Evolutionary conservation across 2,329 filamentous ascomycete species (phyloP).

Genomic region (Clonostachys sp.): DNA sequence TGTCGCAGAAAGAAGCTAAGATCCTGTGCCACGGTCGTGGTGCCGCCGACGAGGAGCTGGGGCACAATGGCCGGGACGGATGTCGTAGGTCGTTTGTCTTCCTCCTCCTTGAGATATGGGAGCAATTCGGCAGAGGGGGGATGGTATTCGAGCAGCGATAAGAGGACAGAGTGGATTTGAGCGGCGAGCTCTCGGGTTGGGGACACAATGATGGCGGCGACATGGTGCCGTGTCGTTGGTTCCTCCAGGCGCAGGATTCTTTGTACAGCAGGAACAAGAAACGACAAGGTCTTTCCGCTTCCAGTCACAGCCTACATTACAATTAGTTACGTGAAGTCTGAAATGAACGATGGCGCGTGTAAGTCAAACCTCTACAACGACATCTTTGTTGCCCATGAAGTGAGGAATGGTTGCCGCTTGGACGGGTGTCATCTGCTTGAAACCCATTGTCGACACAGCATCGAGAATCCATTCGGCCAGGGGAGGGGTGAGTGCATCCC

Average conservation of each 20-base stretch:
- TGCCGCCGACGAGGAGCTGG: slow-evolving; percentile 83
- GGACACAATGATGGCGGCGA: slow-evolving; percentile 87
- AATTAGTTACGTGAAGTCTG: neutral
- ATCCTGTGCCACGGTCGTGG: slow-evolving; percentile 80
- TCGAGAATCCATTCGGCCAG: slow-evolving; percentile 73
- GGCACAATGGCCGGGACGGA: slow-evolving; percentile 61
- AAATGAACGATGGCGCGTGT: neutral
- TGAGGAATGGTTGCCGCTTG: slow-evolving; percentile 87
- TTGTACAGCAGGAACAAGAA: slow-evolving; percentile 78
- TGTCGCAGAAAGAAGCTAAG: slow-evolving; percentile 77
- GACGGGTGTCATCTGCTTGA: slow-evolving; percentile 86
- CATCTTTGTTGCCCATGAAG: slow-evolving; percentile 85
- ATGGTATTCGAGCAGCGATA: slow-evolving; percentile 78
- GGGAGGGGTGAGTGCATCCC: slow-evolving; percentile 29
- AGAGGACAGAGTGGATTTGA: slow-evolving; percentile 81
- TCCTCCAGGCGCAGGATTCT: slow-evolving; percentile 76
- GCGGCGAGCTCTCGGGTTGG: slow-evolving; percentile 86
- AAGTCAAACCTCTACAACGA: slow-evolving; percentile 70
- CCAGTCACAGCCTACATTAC: slow-evolving; percentile 70
- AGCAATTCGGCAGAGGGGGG: slow-evolving; percentile 67
- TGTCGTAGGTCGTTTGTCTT: slow-evolving; percentile 48
- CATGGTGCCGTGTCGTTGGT: slow-evolving; percentile 82
- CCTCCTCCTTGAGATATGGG: slow-evolving; percentile 46
- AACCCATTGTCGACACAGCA: slow-evolving; percentile 79
- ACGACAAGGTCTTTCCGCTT: slow-evolving; percentile 85